A percentile compares a stretch with the other conserved stretches of the same genome.
phyloP scores from a whole-genome alignment of 1,284 basidiomycete genomes.

The Bjerkandera adusta region DNA sequence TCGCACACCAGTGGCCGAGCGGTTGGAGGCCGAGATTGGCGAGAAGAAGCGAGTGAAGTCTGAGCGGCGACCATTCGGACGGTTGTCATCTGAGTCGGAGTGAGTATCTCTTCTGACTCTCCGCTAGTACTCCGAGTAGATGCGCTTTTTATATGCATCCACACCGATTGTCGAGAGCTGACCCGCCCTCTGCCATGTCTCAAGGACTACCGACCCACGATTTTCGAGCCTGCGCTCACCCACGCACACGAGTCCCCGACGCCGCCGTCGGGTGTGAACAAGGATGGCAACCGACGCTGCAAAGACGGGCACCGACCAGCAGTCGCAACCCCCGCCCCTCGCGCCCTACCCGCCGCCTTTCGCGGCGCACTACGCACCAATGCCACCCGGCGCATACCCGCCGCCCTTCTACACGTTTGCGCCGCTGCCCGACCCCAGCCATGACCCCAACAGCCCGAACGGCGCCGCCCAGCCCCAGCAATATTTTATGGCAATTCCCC shows the following conservation, averaged over 20 bases:
- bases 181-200: conserved; percentile 2
- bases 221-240: background rate
- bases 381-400: conserved; percentile 42
- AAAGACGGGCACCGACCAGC: conserved; percentile 26
- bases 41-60: conserved; percentile 23
- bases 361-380: conserved; percentile 40
- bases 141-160: too few relatives aligned
- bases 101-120: conserved; percentile 29
- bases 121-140: conserved; percentile 20
- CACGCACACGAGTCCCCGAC: background rate
- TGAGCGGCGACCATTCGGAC: conserved; percentile 40
- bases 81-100: conserved; percentile 36
- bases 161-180: background rate
- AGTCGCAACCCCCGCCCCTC: conserved; percentile 20
- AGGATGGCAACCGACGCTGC: conserved; percentile 30
- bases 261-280: background rate
- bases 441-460: conserved; percentile 40
- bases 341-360: conserved; percentile 40
- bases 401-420: conserved; percentile 47
- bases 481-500: conserved; percentile 52
- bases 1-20: too few relatives aligned
- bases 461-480: conserved; percentile 34
- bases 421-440: conserved; percentile 40
- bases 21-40: background rate
- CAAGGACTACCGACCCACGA: conserved; percentile 1